Base-by-base conservation (phyloP, 306 rosid species). In the Prunus salicina region DNA sequence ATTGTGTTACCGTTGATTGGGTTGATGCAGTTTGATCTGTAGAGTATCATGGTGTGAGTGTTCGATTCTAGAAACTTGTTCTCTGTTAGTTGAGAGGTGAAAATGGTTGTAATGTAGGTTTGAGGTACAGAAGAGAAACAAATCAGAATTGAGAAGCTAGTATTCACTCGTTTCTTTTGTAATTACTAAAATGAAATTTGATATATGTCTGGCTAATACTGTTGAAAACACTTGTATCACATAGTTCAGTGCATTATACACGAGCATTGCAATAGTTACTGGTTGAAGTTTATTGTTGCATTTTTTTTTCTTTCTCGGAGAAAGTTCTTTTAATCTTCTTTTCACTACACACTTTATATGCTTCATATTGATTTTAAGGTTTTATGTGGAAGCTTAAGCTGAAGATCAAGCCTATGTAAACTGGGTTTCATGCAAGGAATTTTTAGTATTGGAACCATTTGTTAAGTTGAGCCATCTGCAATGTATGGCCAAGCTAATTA, bases 401-500 rank as follows among this genome's bases (percentile, higher is more conserved):
- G 74, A 72, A 64, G 71, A 72, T 70, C 47, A 64, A 43, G 67
- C 27, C 45, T 70, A 55, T 83, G 84, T 62, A 77, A 71, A 69
- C 73, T 80, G 74, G 53, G 79, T 22, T 60, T 79, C 49, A 67
- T 67, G 79, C 43, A 52, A 14, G 69, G 32, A 53, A 32, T 20
- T 51, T 72, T 75, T 16, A 81, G 76, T 50, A 71, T 65, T 74
- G 76, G 16, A 71, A 51, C 78, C 52, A 58, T 50, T 69, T 14
- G 61, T 73, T 28, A 41, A 72, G 72, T 76, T 49, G 53, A 8
- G 80, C 58, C 71, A 28, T 70, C 73, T 41, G 75, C 78, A 72
- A 91, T 91, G 97, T 84, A 90, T 83, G 90, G 89, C 82, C 95
- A 89, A 80, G 78, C 77, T 76, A 91, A 87, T 84, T 80, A n/a